These are phyloP conservation scores for Lachnellula hyalina DNA, from an alignment of 2,329 filamentous ascomycete genomes.

Conservation along the genomic window DNA sequence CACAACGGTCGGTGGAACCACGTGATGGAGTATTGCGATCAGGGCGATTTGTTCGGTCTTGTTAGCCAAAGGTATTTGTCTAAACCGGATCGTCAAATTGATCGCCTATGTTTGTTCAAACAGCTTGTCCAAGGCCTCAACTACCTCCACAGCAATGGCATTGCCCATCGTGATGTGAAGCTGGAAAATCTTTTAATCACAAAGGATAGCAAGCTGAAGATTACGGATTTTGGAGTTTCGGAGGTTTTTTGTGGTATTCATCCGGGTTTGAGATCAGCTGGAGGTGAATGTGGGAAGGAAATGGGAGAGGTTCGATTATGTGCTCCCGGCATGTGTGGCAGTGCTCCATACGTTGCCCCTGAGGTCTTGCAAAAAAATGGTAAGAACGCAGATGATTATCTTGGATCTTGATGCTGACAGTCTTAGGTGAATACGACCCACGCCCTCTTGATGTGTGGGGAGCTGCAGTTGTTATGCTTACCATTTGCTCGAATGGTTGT, in stretches of 20 bases:
- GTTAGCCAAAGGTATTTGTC: constrained; percentile 67
- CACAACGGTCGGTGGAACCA: constrained; percentile 77
- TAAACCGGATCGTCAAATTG: constrained; percentile 55
- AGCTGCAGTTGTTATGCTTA: constrained; percentile 75
- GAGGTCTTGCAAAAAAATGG: constrained; percentile 69
- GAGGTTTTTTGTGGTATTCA: constrained; percentile 81
- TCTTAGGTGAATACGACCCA: constrained; percentile 58
- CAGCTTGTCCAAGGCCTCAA: constrained; percentile 77
- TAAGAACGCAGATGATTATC: constrained; percentile 21
- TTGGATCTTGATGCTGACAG: constrained; percentile 2
- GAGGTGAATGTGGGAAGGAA: constrained; percentile 66
- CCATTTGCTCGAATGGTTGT: constrained; percentile 65
- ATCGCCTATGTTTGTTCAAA: constrained; percentile 83
- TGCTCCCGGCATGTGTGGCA: constrained; percentile 76
- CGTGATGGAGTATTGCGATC: constrained; percentile 86
- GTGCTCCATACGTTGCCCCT: constrained; percentile 80
- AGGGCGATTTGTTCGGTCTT: constrained; percentile 73
- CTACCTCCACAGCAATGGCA: constrained; percentile 77
- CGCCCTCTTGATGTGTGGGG: constrained; percentile 82
- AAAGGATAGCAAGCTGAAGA: constrained; percentile 76
- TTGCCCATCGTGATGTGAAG: constrained; percentile 88
- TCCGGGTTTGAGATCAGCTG: constrained; percentile 67
- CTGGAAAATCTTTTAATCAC: constrained; percentile 80
- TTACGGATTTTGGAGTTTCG: constrained; percentile 86
- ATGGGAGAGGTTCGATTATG: constrained; percentile 69